Base-by-base conservation (phyloP, 306 rosid species). In the Prunus mira region DNA sequence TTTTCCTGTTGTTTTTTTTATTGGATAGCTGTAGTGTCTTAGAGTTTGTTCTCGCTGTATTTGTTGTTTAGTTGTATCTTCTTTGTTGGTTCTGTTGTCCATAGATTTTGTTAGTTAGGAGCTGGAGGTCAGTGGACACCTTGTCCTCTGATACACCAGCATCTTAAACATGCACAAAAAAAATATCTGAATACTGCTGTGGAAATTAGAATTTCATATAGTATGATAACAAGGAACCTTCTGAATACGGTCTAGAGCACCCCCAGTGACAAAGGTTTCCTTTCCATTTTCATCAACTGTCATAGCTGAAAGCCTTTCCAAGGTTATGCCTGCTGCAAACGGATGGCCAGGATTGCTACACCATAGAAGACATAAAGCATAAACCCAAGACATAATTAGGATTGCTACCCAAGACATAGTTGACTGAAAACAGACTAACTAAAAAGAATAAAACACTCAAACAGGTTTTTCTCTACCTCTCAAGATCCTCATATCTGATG, bases 341-440 rank as follows among this genome's bases (percentile, higher is more conserved):
- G 97, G 96, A 78, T 90, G 91, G 51, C 97, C 99, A 65, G 92
- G 93, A 82, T 95, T 95, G 92, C 99, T 95, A 80, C 88, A 92
- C 72, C 69, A 83, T 70, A 47, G 75, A 70, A 81, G 67, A 80
- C 47, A 72, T 79, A 78, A 89, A 71, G 67, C 71, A 52, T 65
- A 62, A 78, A 65, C 54, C 71, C 41, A 84, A 72, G 65, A 75
- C 57, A 72, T 60, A 60, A 19, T 38, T 38, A 38, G 43, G 9
- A 6, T 38, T 38, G 43, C 43, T 38, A 38, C 43, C 43, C 43
- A 38, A 38, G 43, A 38, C 9, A 34, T 6, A 34, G 43, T 38
- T 38, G 43, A 38, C 43, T 2, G 9, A 38, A 38, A 38, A 38
- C 43, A 38, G 43, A 38, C 43, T 15, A 79, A 51, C 12, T 4